These are phyloP conservation scores for Kodamaea sp. DNA, from an alignment of 1,139 yeast species.

Conservation along the genomic window DNA sequence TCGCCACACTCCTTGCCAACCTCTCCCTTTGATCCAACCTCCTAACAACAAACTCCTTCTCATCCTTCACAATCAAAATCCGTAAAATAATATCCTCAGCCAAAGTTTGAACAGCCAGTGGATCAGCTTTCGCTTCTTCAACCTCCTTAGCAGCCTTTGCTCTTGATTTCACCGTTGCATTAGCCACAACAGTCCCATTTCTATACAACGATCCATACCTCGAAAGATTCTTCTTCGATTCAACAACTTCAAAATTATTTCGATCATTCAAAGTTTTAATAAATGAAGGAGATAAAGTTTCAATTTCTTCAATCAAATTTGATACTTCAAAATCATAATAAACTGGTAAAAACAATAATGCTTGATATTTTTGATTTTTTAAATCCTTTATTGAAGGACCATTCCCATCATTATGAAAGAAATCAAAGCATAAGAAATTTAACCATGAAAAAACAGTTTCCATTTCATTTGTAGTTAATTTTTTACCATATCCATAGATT, in stretches of 20 bases:
- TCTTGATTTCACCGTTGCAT: slow-evolving; percentile 63
- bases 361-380: slow-evolving; percentile 63
- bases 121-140: slow-evolving; percentile 51
- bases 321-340: slow-evolving; percentile 57
- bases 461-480: slow-evolving; percentile 57
- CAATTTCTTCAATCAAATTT: slow-evolving; percentile 56
- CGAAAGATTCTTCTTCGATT: slow-evolving; percentile 22
- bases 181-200: slow-evolving; percentile 66
- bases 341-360: slow-evolving; percentile 59
- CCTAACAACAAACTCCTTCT: slow-evolving; percentile 45
- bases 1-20: slow-evolving; percentile 59
- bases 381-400: slow-evolving; percentile 72
- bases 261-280: slow-evolving; percentile 46
- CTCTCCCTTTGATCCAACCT: slow-evolving; percentile 61
- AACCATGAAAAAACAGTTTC: slow-evolving; percentile 75
- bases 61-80: slow-evolving; percentile 46
- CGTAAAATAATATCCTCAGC: slow-evolving; percentile 69
- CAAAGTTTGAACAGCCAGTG: slow-evolving; percentile 51
- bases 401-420: slow-evolving; percentile 78
- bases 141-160: slow-evolving; percentile 50
- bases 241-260: slow-evolving; percentile 28
- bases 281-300: slow-evolving; percentile 53
- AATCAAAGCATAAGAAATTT: slow-evolving; percentile 59
- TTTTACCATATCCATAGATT: slow-evolving; percentile 50
- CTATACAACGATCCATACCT: slow-evolving; percentile 59